Evolutionary conservation across 805 yeast genomes (phyloP), one percentile per base, ranked within the genome.

Genomic region (Schizosaccharomyces osmophilus): DNA sequence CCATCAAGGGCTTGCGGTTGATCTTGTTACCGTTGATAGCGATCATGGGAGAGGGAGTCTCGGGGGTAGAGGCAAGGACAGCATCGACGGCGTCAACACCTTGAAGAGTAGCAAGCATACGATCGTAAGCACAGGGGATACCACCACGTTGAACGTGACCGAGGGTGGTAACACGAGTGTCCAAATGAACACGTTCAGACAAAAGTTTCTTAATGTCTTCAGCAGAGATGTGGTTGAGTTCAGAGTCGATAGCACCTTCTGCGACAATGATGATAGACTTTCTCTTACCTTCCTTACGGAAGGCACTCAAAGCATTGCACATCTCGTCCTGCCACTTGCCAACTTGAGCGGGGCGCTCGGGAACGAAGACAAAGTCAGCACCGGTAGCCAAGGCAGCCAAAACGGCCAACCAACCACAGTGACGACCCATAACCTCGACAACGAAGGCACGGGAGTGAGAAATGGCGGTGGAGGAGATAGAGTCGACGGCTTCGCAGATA

Each of bases 81-180:
- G 97, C 97, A 64, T 84, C 83, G 24, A 93, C 95, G 8, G 98
- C 97, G 68, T 88, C 97, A 54, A 90, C 96, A 73, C 97, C 98
- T 76, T 93, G 98, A 66, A 90, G 72, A 19, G 98, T 90, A 48
- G 97, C 95, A 67, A 93, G 74, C 69, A 84, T 73, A 70, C 98
- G 81, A 72, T 93, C 98, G 68, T 79, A 87, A 1, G 97, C 97
- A 62, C 89, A 96, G 29, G 98, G 97, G 58, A 95, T 81, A 73
- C 98, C 98, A 75, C 98, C 98, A 74, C 98, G 82, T 77, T 93
- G 98, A 62, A 93, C 97, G 72, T 93, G 98, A 62, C 98, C 98
- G 67, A 93, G 77, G 13, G 94, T 87, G 54, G 98, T 93, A 68
- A 90, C 83, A 72, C 97, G 82, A 4, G 97, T 90, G 71, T 93